phyloP scores from a whole-genome alignment of 306 rosid species.

The Echinosophora koreensis region DNA sequence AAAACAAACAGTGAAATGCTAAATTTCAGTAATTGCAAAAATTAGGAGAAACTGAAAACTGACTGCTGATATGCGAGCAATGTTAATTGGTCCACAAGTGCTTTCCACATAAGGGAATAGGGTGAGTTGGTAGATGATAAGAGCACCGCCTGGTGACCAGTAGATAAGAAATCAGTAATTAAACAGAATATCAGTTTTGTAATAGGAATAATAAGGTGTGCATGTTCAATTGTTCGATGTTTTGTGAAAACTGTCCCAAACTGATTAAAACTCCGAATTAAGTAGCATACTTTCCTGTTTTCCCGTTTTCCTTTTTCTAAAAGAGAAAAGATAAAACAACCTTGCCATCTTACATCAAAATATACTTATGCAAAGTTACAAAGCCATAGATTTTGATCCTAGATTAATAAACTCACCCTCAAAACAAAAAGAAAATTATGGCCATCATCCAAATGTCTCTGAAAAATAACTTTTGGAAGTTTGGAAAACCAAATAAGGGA shows the following conservation, averaged over 20 bases:
- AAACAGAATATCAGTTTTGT: neutral
- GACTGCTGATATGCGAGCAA: conserved; percentile 66
- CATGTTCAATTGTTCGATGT: neutral
- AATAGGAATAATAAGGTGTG: neutral
- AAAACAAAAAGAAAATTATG: neutral
- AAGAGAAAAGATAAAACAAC: neutral
- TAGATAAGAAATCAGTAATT: conserved; percentile 14
- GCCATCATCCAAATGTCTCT: neutral
- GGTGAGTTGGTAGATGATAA: conserved; percentile 63
- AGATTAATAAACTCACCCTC: neutral
- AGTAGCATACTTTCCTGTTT: neutral
- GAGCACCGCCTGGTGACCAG: conserved; percentile 59
- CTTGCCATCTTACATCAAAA: conserved; percentile 1
- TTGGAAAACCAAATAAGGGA: neutral
- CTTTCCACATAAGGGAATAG: conserved; percentile 66
- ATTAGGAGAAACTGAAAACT: conserved; percentile 40
- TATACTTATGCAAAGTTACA: conserved; percentile 7
- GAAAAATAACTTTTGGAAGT: neutral
- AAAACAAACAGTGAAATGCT: conserved; percentile 2
- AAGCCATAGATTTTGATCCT: neutral
- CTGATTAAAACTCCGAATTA: neutral
- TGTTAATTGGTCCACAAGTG: conserved; percentile 57
- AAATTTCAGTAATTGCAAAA: neutral
- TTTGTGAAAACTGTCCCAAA: neutral
- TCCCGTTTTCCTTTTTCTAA: neutral